Evolutionary conservation across 805 yeast genomes (phyloP).

Genomic region (Nakazawaea molendinolei): DNA sequence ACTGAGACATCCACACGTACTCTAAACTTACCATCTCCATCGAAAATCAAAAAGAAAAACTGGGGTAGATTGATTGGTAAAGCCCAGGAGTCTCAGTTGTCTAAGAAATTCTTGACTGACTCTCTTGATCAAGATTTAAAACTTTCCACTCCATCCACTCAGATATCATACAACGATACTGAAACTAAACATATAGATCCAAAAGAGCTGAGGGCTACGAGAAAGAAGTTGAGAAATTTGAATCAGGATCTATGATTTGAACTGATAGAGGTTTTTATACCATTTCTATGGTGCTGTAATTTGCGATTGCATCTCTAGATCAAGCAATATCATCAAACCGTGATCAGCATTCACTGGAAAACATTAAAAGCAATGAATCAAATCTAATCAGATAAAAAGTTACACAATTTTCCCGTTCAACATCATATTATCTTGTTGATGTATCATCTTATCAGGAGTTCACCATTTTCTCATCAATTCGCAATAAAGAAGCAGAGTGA

Average conservation of each 20-base stretch:
- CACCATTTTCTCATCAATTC: no score
- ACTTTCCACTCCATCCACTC: conserved; percentile 4
- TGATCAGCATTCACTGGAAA: no score
- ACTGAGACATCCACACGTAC: conserved; percentile 1
- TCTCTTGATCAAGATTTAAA: neutral
- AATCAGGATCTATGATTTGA: conserved; percentile 3
- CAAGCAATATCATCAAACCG: no score
- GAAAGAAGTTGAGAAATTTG: conserved; percentile 4
- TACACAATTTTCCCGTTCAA: no score
- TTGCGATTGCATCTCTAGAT: no score
- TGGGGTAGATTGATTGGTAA: conserved; percentile 44
- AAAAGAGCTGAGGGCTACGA: conserved; percentile 1
- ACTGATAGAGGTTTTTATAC: no score
- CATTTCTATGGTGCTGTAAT: no score
- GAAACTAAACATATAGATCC: neutral
- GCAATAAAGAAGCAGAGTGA: no score
- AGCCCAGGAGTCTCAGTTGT: conserved; percentile 30
- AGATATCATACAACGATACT: conserved; percentile 11
- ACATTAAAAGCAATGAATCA: no score
- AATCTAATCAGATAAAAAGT: no score
- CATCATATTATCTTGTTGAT: no score
- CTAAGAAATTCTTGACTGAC: conserved; percentile 1
- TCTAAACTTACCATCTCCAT: conserved; percentile 47
- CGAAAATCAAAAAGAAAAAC: conserved; percentile 32
- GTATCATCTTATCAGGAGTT: no score